Conservation (phyloP, 2,329 filamentous ascomycete genomes). For the Microdochium paspali region DNA sequence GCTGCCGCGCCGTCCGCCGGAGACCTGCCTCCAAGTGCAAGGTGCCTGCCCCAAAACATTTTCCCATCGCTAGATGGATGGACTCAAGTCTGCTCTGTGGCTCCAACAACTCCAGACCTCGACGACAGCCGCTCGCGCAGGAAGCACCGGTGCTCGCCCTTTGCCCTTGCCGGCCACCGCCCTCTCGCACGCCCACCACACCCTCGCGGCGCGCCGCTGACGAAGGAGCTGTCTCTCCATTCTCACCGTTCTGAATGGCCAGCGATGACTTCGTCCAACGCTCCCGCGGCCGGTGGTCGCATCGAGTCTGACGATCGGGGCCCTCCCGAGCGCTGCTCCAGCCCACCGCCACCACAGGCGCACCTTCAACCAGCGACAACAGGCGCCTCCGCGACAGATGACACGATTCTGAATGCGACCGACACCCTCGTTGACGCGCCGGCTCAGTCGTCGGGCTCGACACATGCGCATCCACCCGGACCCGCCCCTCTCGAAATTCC, state of each 20-base stretch:
- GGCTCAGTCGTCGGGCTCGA: not conserved
- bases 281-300: slow-evolving; percentile 23
- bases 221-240: slow-evolving; percentile 44
- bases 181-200: slow-evolving; percentile 1
- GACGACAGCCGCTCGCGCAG: not conserved
- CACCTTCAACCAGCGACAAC: slow-evolving; percentile 4
- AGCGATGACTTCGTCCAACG: slow-evolving; percentile 54
- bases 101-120: not conserved
- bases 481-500: not conserved
- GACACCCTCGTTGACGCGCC: not conserved
- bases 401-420: not conserved
- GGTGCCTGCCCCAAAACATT: not conserved
- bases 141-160: not conserved
- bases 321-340: slow-evolving; percentile 1
- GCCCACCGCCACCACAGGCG: slow-evolving; percentile 4
- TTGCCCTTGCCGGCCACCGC: not conserved
- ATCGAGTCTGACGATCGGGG: slow-evolving; percentile 9
- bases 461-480: not conserved
- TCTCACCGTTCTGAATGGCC: slow-evolving; percentile 16
- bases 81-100: not conserved
- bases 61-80: not conserved
- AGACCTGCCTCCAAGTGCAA: not conserved
- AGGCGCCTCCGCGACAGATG: slow-evolving; percentile 1
- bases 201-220: slow-evolving; percentile 19
- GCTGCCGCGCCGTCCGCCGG: not conserved